Evolutionary conservation across 2,329 filamentous ascomycete genomes (phyloP).

Genomic region (Alternaria ethzedia): DNA sequence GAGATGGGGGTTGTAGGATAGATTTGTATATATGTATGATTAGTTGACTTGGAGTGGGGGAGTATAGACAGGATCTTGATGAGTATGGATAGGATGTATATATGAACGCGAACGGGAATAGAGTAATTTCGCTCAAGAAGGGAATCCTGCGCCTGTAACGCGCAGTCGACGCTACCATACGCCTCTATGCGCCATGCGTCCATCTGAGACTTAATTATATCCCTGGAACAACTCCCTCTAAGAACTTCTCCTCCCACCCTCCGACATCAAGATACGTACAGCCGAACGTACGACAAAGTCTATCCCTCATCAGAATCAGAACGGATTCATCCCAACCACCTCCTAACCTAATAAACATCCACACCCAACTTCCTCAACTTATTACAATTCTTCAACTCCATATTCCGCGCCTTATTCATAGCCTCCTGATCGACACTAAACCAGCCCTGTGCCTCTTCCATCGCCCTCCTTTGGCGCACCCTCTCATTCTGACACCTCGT

Average conservation of each 20-base stretch:
- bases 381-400: conserved; percentile 67
- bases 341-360: conserved; percentile 5
- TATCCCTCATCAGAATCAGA: not conserved
- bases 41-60: not conserved
- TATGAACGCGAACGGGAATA: not conserved
- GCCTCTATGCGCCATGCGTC: conserved; percentile 10
- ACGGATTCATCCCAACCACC: not conserved
- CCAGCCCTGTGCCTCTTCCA: conserved; percentile 85
- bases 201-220: not conserved
- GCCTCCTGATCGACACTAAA: conserved; percentile 82
- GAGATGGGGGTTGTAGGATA: not conserved
- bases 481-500: conserved; percentile 78
- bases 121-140: not conserved
- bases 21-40: not conserved
- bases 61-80: not conserved
- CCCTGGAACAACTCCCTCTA: not conserved
- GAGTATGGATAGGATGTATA: not conserved
- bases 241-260: not conserved
- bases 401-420: conserved; percentile 71
- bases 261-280: not conserved
- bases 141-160: not conserved
- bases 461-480: conserved; percentile 67
- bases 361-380: conserved; percentile 58
- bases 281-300: not conserved
- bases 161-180: not conserved